Base-by-base conservation (phyloP, 2,329 filamentous ascomycete genomes). In the Hortaea werneckii region DNA sequence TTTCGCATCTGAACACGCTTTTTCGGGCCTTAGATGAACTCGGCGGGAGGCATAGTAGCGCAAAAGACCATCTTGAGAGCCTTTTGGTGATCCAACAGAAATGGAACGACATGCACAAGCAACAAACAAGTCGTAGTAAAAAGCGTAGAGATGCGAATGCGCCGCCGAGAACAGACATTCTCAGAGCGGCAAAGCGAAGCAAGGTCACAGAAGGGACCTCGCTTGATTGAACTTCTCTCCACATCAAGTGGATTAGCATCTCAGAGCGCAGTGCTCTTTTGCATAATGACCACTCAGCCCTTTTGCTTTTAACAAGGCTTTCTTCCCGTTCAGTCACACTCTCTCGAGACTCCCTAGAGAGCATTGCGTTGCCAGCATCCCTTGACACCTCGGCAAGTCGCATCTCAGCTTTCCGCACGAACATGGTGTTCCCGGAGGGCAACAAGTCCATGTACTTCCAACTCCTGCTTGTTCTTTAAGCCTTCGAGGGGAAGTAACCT, bases 1-100 rank as follows among this genome's bases (percentile, higher is more conserved):
- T 62, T 5, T 60, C 58, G 4, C 59, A 67, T 40, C 52, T 70
- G 9, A 67, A 67, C 28, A 62, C 65, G 5, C 67, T 67, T 44
- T 68, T 69, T 54, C 62, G 67, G 20, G 67, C 67, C 1, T 51
- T 70, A 4, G 66, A 69, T 43, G 65, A 68, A 44, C 52, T 69
- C 2, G 64, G 65, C 7, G 63, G 64, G 44, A 67, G 61, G 0
- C 67, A 67, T 30, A 65, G 67, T 10, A 67, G 65, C 37, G 67
- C 67, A 0, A 67, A 46, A 26, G 66, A 49, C 30, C 45, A 48
- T 29, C 43, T 50, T 27, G 42, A 43, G 7, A 47, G 46, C 7
- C 29, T 53, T 8, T 13, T 51, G 32, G 32, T 44, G 5, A 47
- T 51, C 7, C 49, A 53, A 35, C 39, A 48, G 20, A 43, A 43